Percentiles rank a stretch among this genome's conserved stretches.
Conservation (phyloP, 768 basidiomycete genomes). For the Leucosporidium scottii region DNA sequence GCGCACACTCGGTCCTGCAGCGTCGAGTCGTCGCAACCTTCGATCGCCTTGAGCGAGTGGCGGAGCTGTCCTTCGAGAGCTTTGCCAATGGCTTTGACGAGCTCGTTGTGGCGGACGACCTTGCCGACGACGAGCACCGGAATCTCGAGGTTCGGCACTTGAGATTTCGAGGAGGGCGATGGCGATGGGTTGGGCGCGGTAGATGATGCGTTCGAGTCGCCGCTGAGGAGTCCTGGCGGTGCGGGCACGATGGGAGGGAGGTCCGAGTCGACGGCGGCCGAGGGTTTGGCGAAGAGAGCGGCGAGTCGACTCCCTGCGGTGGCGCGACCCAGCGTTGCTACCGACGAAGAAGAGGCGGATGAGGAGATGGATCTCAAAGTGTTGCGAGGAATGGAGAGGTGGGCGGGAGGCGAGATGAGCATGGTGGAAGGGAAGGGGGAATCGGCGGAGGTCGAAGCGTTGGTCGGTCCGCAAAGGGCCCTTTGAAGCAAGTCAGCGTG, state of each 20-base stretch:
- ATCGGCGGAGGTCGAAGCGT: slow-evolving; percentile 20
- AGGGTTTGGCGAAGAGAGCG: slow-evolving; percentile 43
- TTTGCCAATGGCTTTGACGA: slow-evolving; percentile 11
- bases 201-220: no score
- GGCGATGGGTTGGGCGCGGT: not conserved
- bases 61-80: slow-evolving; percentile 17
- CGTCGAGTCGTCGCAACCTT: slow-evolving; percentile 1
- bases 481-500: slow-evolving; percentile 45
- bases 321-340: not conserved
- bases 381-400: slow-evolving; percentile 38
- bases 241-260: slow-evolving; percentile 15
- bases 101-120: slow-evolving; percentile 7
- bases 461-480: slow-evolving; percentile 48
- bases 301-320: slow-evolving; percentile 32
- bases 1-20: slow-evolving; percentile 11
- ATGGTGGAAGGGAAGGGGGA: slow-evolving; percentile 11
- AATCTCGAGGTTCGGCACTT: slow-evolving; percentile 17
- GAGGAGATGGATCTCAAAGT: slow-evolving; percentile 36
- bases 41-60: slow-evolving; percentile 48
- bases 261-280: slow-evolving; percentile 35
- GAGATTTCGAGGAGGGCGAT: not conserved
- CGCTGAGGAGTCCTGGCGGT: not conserved
- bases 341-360: slow-evolving; percentile 38
- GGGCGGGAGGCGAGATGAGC: slow-evolving; percentile 7
- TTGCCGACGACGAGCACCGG: slow-evolving; percentile 9